Conservation (phyloP, 768 basidiomycete genomes). For the Leccinum rimulosum region DNA sequence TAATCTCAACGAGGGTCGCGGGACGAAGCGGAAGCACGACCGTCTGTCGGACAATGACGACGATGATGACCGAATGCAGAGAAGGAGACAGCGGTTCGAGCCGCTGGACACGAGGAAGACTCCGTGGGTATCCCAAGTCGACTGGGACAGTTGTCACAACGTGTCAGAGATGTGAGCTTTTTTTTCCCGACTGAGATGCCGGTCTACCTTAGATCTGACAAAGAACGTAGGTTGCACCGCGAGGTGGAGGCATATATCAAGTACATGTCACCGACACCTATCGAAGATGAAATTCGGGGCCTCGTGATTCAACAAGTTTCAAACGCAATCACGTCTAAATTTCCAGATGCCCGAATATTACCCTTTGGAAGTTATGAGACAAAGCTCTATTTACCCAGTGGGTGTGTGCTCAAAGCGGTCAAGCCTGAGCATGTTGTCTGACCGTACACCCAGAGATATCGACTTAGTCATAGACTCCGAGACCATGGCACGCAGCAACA, state of each 20-base stretch:
- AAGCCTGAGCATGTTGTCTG: conserved; percentile 8
- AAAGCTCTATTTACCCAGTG: conserved; percentile 87
- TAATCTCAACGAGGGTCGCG: conserved; percentile 18
- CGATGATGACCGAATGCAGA: conserved; percentile 35
- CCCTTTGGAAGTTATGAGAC: conserved; percentile 96
- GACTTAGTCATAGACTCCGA: conserved; percentile 88
- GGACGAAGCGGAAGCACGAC: conserved; percentile 48
- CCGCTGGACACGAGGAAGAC: conserved; percentile 53
- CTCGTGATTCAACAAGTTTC: conserved; percentile 71
- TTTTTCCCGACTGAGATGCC: not conserved
- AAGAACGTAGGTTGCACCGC: conserved; percentile 62
- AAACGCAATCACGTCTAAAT: conserved; percentile 55
- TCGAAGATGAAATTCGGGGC: conserved; percentile 82
- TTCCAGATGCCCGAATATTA: conserved; percentile 76
- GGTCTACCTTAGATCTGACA: conserved; percentile 3
- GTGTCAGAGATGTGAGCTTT: conserved; percentile 78
- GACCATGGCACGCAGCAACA: conserved; percentile 69
- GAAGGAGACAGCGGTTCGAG: conserved; percentile 52
- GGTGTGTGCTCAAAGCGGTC: conserved; percentile 50
- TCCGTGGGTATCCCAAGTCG: conserved; percentile 69
- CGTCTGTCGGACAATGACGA: conserved; percentile 38
- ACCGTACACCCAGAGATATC: conserved; percentile 66
- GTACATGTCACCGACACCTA: conserved; percentile 84
- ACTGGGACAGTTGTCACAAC: conserved; percentile 73
- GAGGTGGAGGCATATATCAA: conserved; percentile 84